These are phyloP conservation scores for Cyclotella kingstonii DNA, from an alignment of 108 stramenopile genomes.

Conservation along the genomic window DNA sequence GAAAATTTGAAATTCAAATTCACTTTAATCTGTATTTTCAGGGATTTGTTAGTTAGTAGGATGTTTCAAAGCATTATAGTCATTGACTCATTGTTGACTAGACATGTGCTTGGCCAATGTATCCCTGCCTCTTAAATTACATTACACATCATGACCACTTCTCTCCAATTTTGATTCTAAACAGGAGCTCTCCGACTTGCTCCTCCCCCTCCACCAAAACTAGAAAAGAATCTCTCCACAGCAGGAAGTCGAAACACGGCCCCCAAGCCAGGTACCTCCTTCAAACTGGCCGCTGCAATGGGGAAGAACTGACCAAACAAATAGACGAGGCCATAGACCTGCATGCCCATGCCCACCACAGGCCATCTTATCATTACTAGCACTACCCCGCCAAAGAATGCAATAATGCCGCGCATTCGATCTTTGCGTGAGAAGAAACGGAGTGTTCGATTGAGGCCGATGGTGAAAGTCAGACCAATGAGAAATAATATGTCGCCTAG, in stretches of 20 bases:
- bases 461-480: conserved; percentile 81
- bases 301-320: conserved; percentile 93
- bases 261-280: conserved; percentile 81
- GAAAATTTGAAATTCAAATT: too few species aligned
- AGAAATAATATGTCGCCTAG: conserved; percentile 87
- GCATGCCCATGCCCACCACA: conserved; percentile 81
- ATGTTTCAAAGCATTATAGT: too few species aligned
- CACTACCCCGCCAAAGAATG: conserved; percentile 85
- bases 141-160: too few species aligned
- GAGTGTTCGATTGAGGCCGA: conserved; percentile 72
- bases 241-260: conserved; percentile 60
- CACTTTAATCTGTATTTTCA: too few species aligned
- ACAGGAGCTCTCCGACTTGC: conserved; percentile 39
- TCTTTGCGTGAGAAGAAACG: conserved; percentile 86
- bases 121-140: too few species aligned
- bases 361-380: conserved; percentile 84
- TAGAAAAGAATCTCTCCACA: conserved; percentile 75
- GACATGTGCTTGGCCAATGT: too few species aligned
- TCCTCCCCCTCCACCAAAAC: conserved; percentile 50
- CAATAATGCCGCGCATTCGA: conserved; percentile 77
- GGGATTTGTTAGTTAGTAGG: too few species aligned
- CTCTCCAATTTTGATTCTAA: too few species aligned
- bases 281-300: conserved; percentile 81
- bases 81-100: too few species aligned
- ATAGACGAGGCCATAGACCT: conserved; percentile 85